Base-by-base conservation (phyloP, 352 stramenopile species). In the Thalassiosira sp. region DNA sequence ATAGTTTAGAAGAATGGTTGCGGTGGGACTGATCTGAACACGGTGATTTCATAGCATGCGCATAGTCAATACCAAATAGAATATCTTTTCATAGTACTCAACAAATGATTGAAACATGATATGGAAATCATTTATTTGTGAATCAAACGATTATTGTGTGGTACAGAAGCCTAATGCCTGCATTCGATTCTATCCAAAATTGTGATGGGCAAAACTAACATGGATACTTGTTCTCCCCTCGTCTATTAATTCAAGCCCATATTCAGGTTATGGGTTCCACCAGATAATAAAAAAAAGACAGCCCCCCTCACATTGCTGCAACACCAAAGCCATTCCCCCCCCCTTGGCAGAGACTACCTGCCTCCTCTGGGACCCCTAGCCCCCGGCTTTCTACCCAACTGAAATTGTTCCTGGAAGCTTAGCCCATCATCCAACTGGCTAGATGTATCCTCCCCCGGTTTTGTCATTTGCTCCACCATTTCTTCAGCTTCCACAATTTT, bases 361-460 rank as follows among this genome's bases (percentile, higher is more conserved):
- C 54, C 67, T 20, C 75, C 75, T 51, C 68, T 75, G 0, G 75
- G 75, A 45, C 75, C 75, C 45, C 75, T 78, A 6, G 75, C 68
- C 37, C 85, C 87, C 20, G 87, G 87, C 58, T 90, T 91, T 66
- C 85, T 76, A 24, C 87, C 87, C 62, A 92, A 76, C 60, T 92
- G 87, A 72, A 92, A 92, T 61, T 92, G 87, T 75, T 91, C 87
- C 66, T 91, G 82, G 74, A 90, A 92, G 31, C 65, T 84, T 8
- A 92, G 73, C 22, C 84, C 87, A 75, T 92, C 84, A 72, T 92
- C 87, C 15, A 91, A 65, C 53, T 92, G 87, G 76, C 72, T 87
- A n/a, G 84, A 85, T 5, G 84, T 90, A 79, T 92, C 87, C 79
- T 92, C 87, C 35, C 87, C 87, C 22, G 87, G 79, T 33, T 90